Evolutionary conservation across 345 rosid genomes (phyloP).

Genomic region (Iberis pinnata): DNA sequence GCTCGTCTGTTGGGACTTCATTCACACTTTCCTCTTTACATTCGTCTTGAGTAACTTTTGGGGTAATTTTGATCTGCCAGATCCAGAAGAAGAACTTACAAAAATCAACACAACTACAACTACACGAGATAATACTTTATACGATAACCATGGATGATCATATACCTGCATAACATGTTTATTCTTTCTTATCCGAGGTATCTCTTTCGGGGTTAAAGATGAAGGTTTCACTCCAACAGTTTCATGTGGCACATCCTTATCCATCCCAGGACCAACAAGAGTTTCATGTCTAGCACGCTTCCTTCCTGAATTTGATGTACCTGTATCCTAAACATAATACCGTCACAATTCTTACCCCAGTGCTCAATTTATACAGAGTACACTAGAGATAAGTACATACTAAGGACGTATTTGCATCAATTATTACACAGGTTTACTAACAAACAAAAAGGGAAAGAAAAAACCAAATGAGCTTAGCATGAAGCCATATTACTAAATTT

Average conservation of each 20-base stretch:
- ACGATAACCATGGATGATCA: constrained; percentile 3
- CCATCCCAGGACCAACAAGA: constrained; percentile 72
- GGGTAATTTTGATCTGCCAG: constrained; percentile 64
- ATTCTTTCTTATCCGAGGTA: constrained; percentile 71
- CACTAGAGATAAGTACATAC: background rate
- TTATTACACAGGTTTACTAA: constrained; percentile 1
- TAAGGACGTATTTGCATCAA: background rate
- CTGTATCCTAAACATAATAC: constrained; percentile 38
- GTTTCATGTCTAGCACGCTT: constrained; percentile 60
- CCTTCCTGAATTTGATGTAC: constrained; percentile 36
- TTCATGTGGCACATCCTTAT: constrained; percentile 69
- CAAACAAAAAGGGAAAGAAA: constrained; percentile 3
- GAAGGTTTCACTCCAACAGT: constrained; percentile 81
- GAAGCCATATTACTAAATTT: constrained; percentile 3
- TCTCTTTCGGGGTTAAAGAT: constrained; percentile 77
- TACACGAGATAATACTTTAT: background rate
- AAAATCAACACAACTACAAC: background rate
- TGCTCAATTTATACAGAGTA: background rate
- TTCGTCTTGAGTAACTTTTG: constrained; percentile 47
- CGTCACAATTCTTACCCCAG: constrained; percentile 8
- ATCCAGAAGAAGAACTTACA: constrained; percentile 20
- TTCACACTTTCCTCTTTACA: constrained; percentile 38
- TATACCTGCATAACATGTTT: constrained; percentile 73
- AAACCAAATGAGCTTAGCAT: constrained; percentile 8
- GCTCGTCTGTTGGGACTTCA: constrained; percentile 39